phyloP scores from a whole-genome alignment of 768 basidiomycete species.

The Suillus americanus region DNA sequence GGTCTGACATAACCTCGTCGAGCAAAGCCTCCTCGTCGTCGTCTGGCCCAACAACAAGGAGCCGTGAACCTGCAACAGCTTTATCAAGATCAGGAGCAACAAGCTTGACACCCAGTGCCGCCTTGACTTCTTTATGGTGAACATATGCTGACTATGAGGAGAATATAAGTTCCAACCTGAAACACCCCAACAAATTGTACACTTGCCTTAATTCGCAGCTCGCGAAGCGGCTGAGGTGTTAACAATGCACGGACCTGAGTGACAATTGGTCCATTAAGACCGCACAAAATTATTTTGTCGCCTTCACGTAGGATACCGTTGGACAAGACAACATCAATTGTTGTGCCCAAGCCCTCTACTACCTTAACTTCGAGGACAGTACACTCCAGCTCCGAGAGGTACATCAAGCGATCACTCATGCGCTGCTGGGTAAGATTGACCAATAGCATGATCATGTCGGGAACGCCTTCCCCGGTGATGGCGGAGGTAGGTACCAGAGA shows the following conservation, averaged over 20 bases:
- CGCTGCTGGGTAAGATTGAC: slow-evolving; percentile 96
- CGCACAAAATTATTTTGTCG: slow-evolving; percentile 94
- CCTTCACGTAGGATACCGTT: slow-evolving; percentile 92
- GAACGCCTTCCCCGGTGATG: slow-evolving; percentile 96
- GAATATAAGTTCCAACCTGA: slow-evolving; percentile 7
- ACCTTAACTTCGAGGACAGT: slow-evolving; percentile 99
- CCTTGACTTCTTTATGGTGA: slow-evolving; percentile 96
- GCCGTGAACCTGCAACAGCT: slow-evolving; percentile 93
- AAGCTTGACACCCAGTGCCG: slow-evolving; percentile 95
- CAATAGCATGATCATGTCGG: slow-evolving; percentile 99
- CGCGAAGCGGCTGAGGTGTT: slow-evolving; percentile 94
- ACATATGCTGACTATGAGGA: slow-evolving; percentile 82
- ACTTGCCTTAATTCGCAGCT: slow-evolving; percentile 89
- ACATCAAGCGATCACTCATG: slow-evolving; percentile 98
- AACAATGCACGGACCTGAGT: slow-evolving; percentile 92
- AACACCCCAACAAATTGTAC: slow-evolving; percentile 1
- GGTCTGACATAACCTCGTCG: slow-evolving; percentile 96
- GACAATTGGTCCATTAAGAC: slow-evolving; percentile 95
- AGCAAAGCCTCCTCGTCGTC: slow-evolving; percentile 95
- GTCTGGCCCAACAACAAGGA: slow-evolving; percentile 91
- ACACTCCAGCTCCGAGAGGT: slow-evolving; percentile 94
- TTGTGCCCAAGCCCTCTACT: slow-evolving; percentile 95
- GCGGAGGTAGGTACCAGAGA: slow-evolving; percentile 98
- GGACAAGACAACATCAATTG: slow-evolving; percentile 93
- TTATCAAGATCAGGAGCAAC: slow-evolving; percentile 95